Evolutionary conservation across 257 asterid genomes (phyloP).

Genomic region (Euphrasia confusa): DNA sequence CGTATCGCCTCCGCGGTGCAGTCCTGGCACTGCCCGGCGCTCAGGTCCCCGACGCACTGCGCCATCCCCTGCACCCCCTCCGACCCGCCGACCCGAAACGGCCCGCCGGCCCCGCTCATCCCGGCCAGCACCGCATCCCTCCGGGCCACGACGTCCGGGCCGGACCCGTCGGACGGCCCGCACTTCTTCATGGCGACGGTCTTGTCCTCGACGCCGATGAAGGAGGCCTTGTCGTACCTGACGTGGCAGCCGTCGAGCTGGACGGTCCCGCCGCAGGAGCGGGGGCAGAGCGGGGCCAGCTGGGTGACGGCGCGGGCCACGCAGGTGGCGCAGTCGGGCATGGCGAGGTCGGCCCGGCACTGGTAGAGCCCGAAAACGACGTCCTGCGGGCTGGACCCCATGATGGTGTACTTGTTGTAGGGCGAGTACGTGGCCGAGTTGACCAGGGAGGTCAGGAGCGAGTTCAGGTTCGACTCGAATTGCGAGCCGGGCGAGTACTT

Average conservation of each 20-base stretch:
- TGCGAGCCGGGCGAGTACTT: constrained; percentile 57
- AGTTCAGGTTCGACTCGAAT: constrained; percentile 69
- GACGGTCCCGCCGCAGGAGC: constrained; percentile 68
- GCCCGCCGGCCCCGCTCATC: constrained; percentile 60
- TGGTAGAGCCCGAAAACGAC: constrained; percentile 66
- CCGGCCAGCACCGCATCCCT: constrained; percentile 66
- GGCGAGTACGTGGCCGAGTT: constrained; percentile 88
- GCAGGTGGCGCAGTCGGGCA: constrained; percentile 94
- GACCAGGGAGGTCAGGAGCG: constrained; percentile 73
- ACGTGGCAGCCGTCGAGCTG: constrained; percentile 84
- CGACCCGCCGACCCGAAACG: constrained; percentile 70
- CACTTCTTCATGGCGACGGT: constrained; percentile 76
- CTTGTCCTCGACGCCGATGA: constrained; percentile 81
- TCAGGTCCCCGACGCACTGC: constrained; percentile 91
- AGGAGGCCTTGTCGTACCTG: constrained; percentile 65
- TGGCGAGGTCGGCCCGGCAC: constrained; percentile 76
- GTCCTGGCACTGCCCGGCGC: constrained; percentile 78
- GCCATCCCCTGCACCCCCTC: constrained; percentile 68
- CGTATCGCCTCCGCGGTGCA: constrained; percentile 73
- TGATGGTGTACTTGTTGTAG: constrained; percentile 73
- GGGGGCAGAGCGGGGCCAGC: constrained; percentile 47
- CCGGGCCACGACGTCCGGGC: constrained; percentile 43
- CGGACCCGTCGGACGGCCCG: constrained; percentile 69
- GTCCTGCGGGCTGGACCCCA: constrained; percentile 61
- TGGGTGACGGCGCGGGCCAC: constrained; percentile 63